These are phyloP conservation scores for Mortierella sp. DNA, from an alignment of 371 early-diverging fungal species.

Conservation along the genomic window DNA sequence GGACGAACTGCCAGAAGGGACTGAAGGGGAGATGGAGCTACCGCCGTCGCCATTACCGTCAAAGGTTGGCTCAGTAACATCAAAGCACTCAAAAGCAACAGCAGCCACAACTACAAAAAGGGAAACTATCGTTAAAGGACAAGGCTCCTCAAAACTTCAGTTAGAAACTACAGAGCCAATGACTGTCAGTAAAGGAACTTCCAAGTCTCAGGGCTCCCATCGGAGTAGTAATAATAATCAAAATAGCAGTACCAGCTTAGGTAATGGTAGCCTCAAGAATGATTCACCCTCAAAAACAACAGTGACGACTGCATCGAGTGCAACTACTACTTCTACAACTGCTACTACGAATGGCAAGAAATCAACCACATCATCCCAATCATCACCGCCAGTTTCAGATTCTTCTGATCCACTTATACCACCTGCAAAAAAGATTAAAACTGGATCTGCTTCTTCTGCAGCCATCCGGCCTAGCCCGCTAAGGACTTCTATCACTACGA, in stretches of 20 bases:
- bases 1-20: not conserved
- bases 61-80: not conserved
- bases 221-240: not conserved
- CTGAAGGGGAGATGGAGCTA: not conserved
- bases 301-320: not conserved
- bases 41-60: not conserved
- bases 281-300: not conserved
- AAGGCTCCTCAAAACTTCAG: not conserved
- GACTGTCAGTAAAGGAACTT: not conserved
- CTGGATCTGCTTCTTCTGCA: conserved; percentile 9
- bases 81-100: not conserved
- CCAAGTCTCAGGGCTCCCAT: not conserved
- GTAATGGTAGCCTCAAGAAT: not conserved
- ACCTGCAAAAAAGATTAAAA: conserved; percentile 12
- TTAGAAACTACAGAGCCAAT: not conserved
- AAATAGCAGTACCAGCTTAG: not conserved
- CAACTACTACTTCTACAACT: too few relatives aligned
- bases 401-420: not conserved
- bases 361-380: not conserved
- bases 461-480: conserved; percentile 28
- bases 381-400: not conserved
- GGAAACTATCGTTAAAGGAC: not conserved
- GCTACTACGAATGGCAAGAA: not conserved
- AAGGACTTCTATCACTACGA: conserved; percentile 21
- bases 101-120: too few relatives aligned